Evolutionary conservation across 345 rosid species (phyloP), one percentile per base, ranked within the genome.

Genomic region (Lumnitzera littorea): DNA sequence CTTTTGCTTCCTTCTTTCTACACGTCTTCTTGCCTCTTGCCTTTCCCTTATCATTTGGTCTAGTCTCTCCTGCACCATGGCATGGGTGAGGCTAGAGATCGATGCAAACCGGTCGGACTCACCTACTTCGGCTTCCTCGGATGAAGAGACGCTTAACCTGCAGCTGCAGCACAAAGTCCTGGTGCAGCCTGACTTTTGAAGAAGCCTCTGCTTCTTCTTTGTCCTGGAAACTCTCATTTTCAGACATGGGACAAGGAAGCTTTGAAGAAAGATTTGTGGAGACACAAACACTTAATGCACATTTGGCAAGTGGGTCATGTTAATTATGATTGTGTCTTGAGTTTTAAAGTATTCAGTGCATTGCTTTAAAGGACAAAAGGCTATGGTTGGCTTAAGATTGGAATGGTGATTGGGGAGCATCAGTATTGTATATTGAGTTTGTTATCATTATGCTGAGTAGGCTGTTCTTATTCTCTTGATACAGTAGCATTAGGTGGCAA

Each of bases 31-130:
- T 46, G 78, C 71, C 72, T 71, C 80, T 63, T 78, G 79, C 75
- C 70, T 76, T 55, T 83, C 88, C 55, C 75, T 71, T 23, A 90
- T 90, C 88, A 90, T 81, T 63, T 87, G 90, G 63, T 85, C 91
- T 11, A 90, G 81, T 75, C 83, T 81, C 70, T 91, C 88, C 49
- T 91, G 97, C 56, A 91, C 92, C 94, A 89, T 82, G 61, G 84
- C 87, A 60, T 89, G 98, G 43, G 92, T 79, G 16, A 91, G 66
- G 80, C 88, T 91, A 17, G 98, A 89, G 66, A 89, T 61, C 0
- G 89, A 72, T 8, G 80, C 70, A 36, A 79, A 68, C 29, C 74
- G 73, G 41, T 78, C 80, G 1, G 87, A 74, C 27, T 56, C 50
- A 3, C 66, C 67, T 78, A 76, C 70, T 31, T 78, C 81, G 0